Evolutionary conservation across 257 asterid genomes (phyloP), one percentile per base, ranked within the genome.

Genomic region (Lycium barbarum): DNA sequence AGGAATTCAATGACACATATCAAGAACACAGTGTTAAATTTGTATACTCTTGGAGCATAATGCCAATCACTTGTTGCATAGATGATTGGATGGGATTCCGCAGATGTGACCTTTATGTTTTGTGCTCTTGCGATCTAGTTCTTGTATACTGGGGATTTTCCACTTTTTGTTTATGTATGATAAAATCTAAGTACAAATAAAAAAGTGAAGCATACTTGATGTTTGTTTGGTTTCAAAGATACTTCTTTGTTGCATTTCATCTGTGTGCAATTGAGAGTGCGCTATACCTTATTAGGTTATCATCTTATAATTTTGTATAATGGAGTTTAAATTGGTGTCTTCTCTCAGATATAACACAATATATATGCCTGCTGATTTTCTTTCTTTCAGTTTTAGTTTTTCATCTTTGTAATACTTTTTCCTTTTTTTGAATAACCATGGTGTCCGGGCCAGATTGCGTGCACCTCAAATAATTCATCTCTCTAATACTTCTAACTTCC

Each of bases 221-320:
- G 47, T 51, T 6, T 76, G 45, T 58, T 51, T 51, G 47, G 47
- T 26, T 51, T 51, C 82, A 76, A 26, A 76, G 14, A 76, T 49
- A 49, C 62, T 49, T 74, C 6, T 43, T 74, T 49, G 62, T 47
- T 74, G 45, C 61, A 13, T 49, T 74, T 74, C 20, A 7, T 76
- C 63, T 76, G 82, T 51, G 40, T 74, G 49, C 62, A 3, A 36
- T 72, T 72, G 18, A 72, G 80, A 72, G 1, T 72, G 58, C 18
- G 10, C 36, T 45, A n/a, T 47, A 47, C 61, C 61, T 9, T 47
- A 74, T 20, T 47, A 20, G 61, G 81, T 73, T 73, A 47, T 47
- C 81, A 47, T 73, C 81, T 73, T 47, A 73, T 73, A 20, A 73
- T 73, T 67, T 67, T 7, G 18, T 67, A 35, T 67, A 35, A 35